Evolutionary conservation across 805 yeast species (phyloP).

Genomic region (Jamesozyma gamospora): DNA sequence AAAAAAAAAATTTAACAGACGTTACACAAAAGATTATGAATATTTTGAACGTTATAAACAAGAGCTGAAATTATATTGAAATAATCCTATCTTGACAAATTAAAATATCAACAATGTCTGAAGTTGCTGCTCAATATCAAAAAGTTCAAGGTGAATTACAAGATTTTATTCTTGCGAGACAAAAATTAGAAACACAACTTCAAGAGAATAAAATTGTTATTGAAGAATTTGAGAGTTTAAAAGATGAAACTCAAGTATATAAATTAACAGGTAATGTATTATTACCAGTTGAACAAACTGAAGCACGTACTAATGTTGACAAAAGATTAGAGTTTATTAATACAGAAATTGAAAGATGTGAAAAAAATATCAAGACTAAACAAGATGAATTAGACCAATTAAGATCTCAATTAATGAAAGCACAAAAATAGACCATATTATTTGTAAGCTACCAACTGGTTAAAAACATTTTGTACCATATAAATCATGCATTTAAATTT

Average conservation of each 20-base stretch:
- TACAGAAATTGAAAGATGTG: conserved; percentile 70
- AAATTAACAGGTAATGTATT: conserved; percentile 89
- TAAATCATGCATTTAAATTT: too few species aligned
- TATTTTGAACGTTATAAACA: too few species aligned
- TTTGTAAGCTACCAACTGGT: too few species aligned
- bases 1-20: too few species aligned
- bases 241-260: conserved; percentile 66
- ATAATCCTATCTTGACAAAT: too few species aligned
- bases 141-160: conserved; percentile 37
- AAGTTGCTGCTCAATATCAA: conserved; percentile 27
- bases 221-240: conserved; percentile 60
- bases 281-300: conserved; percentile 76
- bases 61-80: too few species aligned
- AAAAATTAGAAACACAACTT: conserved; percentile 81
- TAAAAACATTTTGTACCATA: too few species aligned
- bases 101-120: conserved; percentile 9
- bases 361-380: conserved; percentile 49
- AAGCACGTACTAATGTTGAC: conserved; percentile 74
- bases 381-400: conserved; percentile 49
- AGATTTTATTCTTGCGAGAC: conserved; percentile 61
- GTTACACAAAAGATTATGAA: too few species aligned
- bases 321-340: conserved; percentile 85
- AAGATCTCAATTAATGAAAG: conserved; percentile 43
- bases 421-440: conserved; percentile 24
- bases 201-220: conserved; percentile 90